Evolutionary conservation across 805 yeast species (phyloP).

Genomic region (Citeromyces matritensis): DNA sequence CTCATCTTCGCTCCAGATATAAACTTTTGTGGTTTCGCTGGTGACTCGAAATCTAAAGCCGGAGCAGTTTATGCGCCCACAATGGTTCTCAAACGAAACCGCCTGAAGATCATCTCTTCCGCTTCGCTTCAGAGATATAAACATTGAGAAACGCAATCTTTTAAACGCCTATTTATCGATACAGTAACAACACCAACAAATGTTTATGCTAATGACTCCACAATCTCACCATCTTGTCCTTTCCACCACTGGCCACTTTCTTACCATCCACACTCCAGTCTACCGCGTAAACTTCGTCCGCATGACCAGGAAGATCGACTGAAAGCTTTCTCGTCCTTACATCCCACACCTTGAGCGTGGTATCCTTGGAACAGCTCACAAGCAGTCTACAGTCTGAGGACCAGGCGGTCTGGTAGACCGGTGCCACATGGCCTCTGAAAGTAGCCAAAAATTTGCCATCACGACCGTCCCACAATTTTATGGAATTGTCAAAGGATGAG

Average conservation of each 20-base stretch:
- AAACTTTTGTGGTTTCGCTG: too few relatives aligned
- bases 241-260: slow-evolving; percentile 94
- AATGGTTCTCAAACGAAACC: too few relatives aligned
- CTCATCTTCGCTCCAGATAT: too few relatives aligned
- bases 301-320: slow-evolving; percentile 90
- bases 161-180: background rate
- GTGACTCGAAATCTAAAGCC: too few relatives aligned
- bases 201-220: slow-evolving; percentile 66
- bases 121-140: too few relatives aligned
- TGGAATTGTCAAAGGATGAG: slow-evolving; percentile 89
- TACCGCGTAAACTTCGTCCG: slow-evolving; percentile 91
- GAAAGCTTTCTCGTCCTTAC: slow-evolving; percentile 70
- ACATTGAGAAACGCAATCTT: background rate
- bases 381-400: slow-evolving; percentile 84
- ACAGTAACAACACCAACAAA: background rate
- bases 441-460: slow-evolving; percentile 84
- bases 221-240: slow-evolving; percentile 83
- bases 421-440: slow-evolving; percentile 93
- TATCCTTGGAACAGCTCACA: slow-evolving; percentile 91
- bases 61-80: too few relatives aligned
- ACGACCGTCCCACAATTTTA: slow-evolving; percentile 92
- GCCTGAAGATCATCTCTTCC: too few relatives aligned
- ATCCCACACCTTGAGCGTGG: slow-evolving; percentile 95
- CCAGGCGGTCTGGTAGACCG: slow-evolving; percentile 97
- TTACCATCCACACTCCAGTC: slow-evolving; percentile 97